These are phyloP conservation scores for Tetracentron sinense DNA, from an alignment of 164 flowering plant genomes.

Conservation along the genomic window DNA sequence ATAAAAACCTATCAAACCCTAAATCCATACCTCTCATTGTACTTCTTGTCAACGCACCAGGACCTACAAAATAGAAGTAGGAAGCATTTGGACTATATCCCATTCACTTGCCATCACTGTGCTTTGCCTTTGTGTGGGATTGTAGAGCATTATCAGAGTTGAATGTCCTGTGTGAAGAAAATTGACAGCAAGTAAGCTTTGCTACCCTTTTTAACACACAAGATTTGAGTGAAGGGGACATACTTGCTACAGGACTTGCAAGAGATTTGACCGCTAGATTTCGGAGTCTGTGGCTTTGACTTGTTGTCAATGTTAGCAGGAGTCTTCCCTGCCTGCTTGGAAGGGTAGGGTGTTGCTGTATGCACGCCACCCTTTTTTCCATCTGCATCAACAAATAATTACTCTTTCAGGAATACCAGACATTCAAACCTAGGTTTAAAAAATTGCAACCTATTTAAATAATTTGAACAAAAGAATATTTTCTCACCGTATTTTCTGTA, in stretches of 20 bases:
- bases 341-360: constrained; percentile 63
- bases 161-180: constrained; percentile 29
- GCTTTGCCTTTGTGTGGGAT: constrained; percentile 49
- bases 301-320: constrained; percentile 35
- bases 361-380: constrained; percentile 55
- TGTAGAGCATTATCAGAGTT: constrained; percentile 33
- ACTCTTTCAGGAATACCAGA: neutral
- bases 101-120: constrained; percentile 25
- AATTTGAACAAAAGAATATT: too few relatives aligned
- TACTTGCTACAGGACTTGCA: constrained; percentile 62
- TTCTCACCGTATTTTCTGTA: too few relatives aligned
- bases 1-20: too few relatives aligned
- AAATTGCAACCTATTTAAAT: too few relatives aligned
- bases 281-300: constrained; percentile 54
- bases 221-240: neutral
- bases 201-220: neutral
- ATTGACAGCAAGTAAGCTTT: neutral
- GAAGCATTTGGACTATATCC: neutral
- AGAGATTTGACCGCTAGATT: constrained; percentile 34
- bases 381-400: constrained; percentile 28
- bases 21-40: too few relatives aligned
- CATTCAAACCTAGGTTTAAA: neutral
- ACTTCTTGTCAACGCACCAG: neutral
- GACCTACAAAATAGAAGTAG: neutral
- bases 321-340: constrained; percentile 53